Evolutionary conservation across 176 grass and related monocot genomes (phyloP), one percentile per base, ranked within the genome.

Genomic region (Microstegium vimineum): DNA sequence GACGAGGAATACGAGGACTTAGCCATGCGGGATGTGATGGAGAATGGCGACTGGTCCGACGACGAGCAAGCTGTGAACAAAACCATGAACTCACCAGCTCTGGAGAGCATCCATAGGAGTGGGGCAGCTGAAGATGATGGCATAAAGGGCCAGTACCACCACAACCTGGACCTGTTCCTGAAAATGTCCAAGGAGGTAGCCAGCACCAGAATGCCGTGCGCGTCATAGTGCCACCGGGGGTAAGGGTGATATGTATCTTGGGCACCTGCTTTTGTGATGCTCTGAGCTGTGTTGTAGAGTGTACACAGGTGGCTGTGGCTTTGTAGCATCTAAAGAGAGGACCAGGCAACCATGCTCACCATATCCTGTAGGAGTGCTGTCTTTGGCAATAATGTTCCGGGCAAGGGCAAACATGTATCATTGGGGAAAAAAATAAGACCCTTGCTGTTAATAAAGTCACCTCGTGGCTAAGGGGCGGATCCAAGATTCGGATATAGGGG

Each of bases 1-100:
- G 96, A 99, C 5, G 96, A 99, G 76, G 93, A 99, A 38, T 95
- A 90, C 5, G 93, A 95, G 4, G 96, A 99, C 60, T 83, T 99
- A 52, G 93, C 96, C 15, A 86, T 98, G 90, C 84, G 52, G 74
- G 95, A 95, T 22, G 90, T 69, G 52, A 76, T 81, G 75, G 87
- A 80, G 32, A 89, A 87, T 4, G 87, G 82, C 1, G 78, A 91
- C 70, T 91, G 68, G 73, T 91, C 92, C 1, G 84, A 94, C 0
- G 89, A 94, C 1, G 87, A 89, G 66, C 72, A 65, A 3, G 84
- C 56, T 4, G 28, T 30, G 10, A 75, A n/a, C 28, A 51, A 74
- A 35, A n/a, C 25, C 38, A 83, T 71, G 41, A 70, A 74, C 15
- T 37, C 63, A 12, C 17, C 9, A 18, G 31, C 67, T 52, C 23